Conservation (phyloP, 306 rosid genomes). For the Begonia peltatifolia region DNA sequence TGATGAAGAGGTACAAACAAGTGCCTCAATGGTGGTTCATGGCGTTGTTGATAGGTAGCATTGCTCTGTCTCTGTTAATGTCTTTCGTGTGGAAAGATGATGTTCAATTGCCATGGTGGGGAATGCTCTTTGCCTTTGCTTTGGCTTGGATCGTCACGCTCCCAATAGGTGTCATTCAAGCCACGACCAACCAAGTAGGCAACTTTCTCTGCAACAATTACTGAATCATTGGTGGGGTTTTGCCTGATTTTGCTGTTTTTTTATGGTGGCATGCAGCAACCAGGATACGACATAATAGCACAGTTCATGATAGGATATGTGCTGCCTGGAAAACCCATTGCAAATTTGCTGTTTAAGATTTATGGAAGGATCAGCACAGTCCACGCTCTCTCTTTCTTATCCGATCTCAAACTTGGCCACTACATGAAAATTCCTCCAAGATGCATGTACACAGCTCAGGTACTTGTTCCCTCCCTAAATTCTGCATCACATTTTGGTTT, state of each 20-base stretch:
- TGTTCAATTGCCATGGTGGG: conserved; percentile 98
- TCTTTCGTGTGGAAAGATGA: conserved; percentile 64
- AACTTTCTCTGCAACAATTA: neutral
- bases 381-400: conserved; percentile 90
- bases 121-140: conserved; percentile 76
- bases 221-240: neutral
- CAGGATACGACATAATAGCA: conserved; percentile 95
- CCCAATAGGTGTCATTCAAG: conserved; percentile 96
- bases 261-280: conserved; percentile 50
- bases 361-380: conserved; percentile 95
- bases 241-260: neutral
- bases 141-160: conserved; percentile 86
- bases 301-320: conserved; percentile 89
- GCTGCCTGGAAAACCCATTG: conserved; percentile 94
- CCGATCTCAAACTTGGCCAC: conserved; percentile 95
- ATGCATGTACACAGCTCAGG: conserved; percentile 94
- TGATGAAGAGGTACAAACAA: conserved; percentile 73
- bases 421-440: conserved; percentile 99
- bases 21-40: conserved; percentile 99
- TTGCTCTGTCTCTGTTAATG: conserved; percentile 45
- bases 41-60: conserved; percentile 47
- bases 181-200: conserved; percentile 89
- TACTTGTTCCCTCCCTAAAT: conserved; percentile 12
- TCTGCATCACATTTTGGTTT: neutral
- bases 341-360: conserved; percentile 84